A percentile compares a stretch with the other conserved stretches of the same genome.
Evolutionary conservation across 2,329 filamentous ascomycete species (phyloP).

Genomic region (Ascochyta lentis): DNA sequence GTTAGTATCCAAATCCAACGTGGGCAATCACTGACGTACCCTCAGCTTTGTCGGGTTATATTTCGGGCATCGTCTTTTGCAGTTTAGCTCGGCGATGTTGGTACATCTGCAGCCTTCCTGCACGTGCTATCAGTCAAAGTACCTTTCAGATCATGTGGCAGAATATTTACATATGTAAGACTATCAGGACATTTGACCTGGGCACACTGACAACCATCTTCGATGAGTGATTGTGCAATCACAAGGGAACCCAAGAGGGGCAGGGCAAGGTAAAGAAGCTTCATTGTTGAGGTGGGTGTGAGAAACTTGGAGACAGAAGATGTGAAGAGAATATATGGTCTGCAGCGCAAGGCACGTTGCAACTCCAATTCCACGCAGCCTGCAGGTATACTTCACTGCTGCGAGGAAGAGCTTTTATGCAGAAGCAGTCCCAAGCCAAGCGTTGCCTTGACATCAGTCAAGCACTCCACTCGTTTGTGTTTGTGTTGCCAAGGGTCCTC

Average conservation of each 20-base stretch:
- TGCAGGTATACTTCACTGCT: neutral
- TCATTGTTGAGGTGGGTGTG: conserved; percentile 23
- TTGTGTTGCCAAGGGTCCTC: conserved; percentile 8
- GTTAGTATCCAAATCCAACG: neutral
- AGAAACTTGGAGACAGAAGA: neutral
- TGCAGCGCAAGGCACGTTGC: neutral
- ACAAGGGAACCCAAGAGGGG: conserved; percentile 24
- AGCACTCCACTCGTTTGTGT: conserved; percentile 3
- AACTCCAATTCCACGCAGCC: neutral
- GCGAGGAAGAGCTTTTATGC: conserved; percentile 9
- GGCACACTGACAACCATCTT: conserved; percentile 31
- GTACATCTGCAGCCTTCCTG: conserved; percentile 39
- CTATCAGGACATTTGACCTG: conserved; percentile 34
- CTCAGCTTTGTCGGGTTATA: conserved; percentile 29
- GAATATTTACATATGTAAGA: conserved; percentile 27
- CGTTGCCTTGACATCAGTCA: conserved; percentile 14
- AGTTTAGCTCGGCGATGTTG: conserved; percentile 34
- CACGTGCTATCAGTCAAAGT: neutral
- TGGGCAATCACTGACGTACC: conserved; percentile 1
- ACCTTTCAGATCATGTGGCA: neutral
- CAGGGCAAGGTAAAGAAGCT: conserved; percentile 25
- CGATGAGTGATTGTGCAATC: conserved; percentile 23
- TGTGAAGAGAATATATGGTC: neutral
- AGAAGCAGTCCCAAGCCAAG: neutral
- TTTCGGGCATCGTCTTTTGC: conserved; percentile 31